Evolutionary conservation across 129 eudicot species (phyloP).

Genomic region (Smallanthus sonchifolius): DNA sequence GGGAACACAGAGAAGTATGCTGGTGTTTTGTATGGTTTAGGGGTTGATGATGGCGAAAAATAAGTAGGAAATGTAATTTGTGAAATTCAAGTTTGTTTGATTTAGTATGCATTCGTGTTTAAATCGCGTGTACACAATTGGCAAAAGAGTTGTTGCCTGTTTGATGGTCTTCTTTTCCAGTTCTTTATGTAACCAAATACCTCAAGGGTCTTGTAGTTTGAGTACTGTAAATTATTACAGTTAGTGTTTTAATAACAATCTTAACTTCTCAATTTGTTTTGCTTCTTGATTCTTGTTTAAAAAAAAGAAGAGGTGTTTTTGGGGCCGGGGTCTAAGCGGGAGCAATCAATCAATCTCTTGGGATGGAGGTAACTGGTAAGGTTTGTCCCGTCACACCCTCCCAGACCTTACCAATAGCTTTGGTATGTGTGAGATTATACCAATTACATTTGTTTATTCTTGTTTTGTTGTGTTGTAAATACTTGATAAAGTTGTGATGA

Average conservation of each 20-base stretch:
- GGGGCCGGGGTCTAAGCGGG: too few species aligned
- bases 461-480: slow-evolving; percentile 2
- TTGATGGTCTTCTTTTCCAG: slow-evolving; percentile 32
- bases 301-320: too few species aligned
- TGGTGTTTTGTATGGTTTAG: slow-evolving; percentile 70
- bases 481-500: slow-evolving; percentile 5
- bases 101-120: slow-evolving; percentile 34
- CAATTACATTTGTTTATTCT: not conserved
- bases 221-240: slow-evolving; percentile 67
- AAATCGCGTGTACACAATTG: slow-evolving; percentile 46
- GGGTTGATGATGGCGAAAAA: slow-evolving; percentile 60
- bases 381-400: too few species aligned
- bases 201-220: slow-evolving; percentile 55
- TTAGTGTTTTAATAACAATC: slow-evolving; percentile 63
- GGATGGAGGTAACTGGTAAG: too few species aligned
- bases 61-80: slow-evolving; percentile 31
- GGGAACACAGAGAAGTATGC: slow-evolving; percentile 63
- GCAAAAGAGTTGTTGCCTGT: slow-evolving; percentile 47
- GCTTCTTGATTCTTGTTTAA: slow-evolving; percentile 1
- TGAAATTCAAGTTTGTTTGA: slow-evolving; percentile 38
- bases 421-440: too few species aligned
- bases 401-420: too few species aligned
- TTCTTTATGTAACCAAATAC: slow-evolving; percentile 46
- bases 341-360: too few species aligned
- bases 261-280: slow-evolving; percentile 34